Evolutionary conservation across 805 yeast species (phyloP), one percentile per base, ranked within the genome.

Genomic region (Tetrapisispora taiwanensis): DNA sequence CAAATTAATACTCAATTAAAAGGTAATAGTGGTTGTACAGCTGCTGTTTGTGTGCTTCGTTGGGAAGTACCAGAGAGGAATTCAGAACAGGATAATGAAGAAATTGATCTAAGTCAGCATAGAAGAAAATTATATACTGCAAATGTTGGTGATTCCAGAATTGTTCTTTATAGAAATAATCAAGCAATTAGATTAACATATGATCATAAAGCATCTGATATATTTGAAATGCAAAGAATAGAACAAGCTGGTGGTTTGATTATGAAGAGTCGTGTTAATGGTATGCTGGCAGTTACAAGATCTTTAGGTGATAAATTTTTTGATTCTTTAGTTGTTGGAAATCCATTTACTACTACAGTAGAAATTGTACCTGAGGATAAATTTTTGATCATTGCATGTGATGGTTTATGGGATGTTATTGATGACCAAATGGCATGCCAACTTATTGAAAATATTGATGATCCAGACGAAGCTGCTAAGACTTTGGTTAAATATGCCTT

Each of bases 331-430:
- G 96, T 90, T 17, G 78, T 87, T 28, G 95, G 96, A 0, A 78
- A 79, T 44, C 98, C 98, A 1, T 90, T 82, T 58, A 90, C 98
- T 0, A 86, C 97, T 0, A 78, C 87, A 38, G 87, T 95, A 1
- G 87, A 80, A 55, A 69, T 92, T 27, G 72, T 72, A 20, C 44
- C 50, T 10, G 63, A 63, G 1, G 96, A 89, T 60, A 83, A 83
- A 52, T 86, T 85, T 57, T 62, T 90, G 56, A 88, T 90, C 41
- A 67, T 90, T 47, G 97, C 97, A 0, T 92, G 97, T 62, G 98
- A 90, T 63, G 98, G 98, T 0, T 67, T 90, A 10, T 90, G 97
- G 97, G 98, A 90, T 62, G 97, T 90, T 4, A 74, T 89, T 42
- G 72, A 79, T 8, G 98, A 92, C 59, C 83, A 78, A 50, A 75